phyloP scores from a whole-genome alignment of 2,329 filamentous ascomycete genomes.

The Metarhizium album region DNA sequence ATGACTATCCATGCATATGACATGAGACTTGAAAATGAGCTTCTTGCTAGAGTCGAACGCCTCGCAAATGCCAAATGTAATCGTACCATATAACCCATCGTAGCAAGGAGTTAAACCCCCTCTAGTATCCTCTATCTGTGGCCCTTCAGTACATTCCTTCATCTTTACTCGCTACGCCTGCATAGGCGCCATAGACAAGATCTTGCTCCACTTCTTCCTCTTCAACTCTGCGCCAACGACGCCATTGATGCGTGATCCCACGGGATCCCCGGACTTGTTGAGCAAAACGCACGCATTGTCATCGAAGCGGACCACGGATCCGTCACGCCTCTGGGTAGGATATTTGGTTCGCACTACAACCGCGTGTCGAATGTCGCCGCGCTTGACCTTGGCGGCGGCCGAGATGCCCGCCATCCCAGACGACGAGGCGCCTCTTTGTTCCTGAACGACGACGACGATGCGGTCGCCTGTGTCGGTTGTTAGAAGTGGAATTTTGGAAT shows the following conservation, averaged over 20 bases:
- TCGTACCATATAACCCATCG: conserved; percentile 21
- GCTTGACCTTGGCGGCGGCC: conserved; percentile 81
- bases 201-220: conserved; percentile 96
- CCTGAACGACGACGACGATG: conserved; percentile 95
- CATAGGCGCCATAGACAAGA: conserved; percentile 81
- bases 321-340: conserved; percentile 77
- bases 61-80: conserved; percentile 24
- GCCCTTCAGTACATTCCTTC: too few species aligned
- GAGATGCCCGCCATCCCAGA: conserved; percentile 61
- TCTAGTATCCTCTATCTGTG: too few species aligned
- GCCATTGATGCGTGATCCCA: conserved; percentile 84
- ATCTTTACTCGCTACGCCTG: conserved; percentile 32
- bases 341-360: conserved; percentile 89
- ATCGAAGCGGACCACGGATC: conserved; percentile 84
- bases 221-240: conserved; percentile 84
- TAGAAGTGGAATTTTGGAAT: too few species aligned
- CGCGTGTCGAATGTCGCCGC: conserved; percentile 92
- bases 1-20: neutral
- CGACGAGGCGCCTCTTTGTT: conserved; percentile 72
- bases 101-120: conserved; percentile 8
- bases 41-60: conserved; percentile 20
- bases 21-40: conserved; percentile 5
- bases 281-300: conserved; percentile 97
- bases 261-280: conserved; percentile 92
- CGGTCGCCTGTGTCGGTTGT: conserved; percentile 61